Evolutionary conservation across 257 asterid genomes (phyloP), one percentile per base, ranked within the genome.

Genomic region (Sherardia arvensis): DNA sequence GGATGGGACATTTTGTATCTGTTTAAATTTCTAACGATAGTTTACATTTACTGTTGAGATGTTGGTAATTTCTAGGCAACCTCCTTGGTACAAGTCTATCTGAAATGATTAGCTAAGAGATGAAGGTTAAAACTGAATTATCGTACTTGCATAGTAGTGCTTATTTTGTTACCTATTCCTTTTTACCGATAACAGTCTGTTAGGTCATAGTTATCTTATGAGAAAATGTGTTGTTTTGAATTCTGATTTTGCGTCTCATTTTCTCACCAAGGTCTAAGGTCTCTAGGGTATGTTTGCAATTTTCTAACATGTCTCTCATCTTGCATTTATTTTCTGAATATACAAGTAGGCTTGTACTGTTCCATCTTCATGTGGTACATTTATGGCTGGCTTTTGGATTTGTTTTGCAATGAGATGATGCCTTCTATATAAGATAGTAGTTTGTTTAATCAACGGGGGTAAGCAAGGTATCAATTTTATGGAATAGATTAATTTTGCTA

Each of bases 81-180:
- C 75, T 71, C 57, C 71, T 18, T 30, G 63, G 47, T 65, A 51
- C 4, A 25, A 51, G 48, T 27, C 18, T 34, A 65, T 32, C 66
- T 57, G 62, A 59, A 64, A 71, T 71, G 70, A 48, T 29, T 34
- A 10, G 3, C 51, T 20, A 8, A 45, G 49, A 20, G 21, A 5
- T 14, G 49, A 49, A 65, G 5, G 55, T 23, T 40, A 59, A 18
- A 45, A 47, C 51, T 43, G 20, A 20, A 49, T 18, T 18, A 49
- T 4, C 3, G 56, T 33, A 49, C n/a, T 2, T 30, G 49, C 53
- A 11, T 33, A 22, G 34, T 26, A 21, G 3, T 38, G 32, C n/a
- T 33, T 33, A 27, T 30, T 30, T 38, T 28, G 28, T 15, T n/a
- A 43, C 60, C 17, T 38, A 10, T 29, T 10, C 38, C 32, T 33